phyloP scores from a whole-genome alignment of 352 stramenopile genomes.

The Pythium pyrilobum region DNA sequence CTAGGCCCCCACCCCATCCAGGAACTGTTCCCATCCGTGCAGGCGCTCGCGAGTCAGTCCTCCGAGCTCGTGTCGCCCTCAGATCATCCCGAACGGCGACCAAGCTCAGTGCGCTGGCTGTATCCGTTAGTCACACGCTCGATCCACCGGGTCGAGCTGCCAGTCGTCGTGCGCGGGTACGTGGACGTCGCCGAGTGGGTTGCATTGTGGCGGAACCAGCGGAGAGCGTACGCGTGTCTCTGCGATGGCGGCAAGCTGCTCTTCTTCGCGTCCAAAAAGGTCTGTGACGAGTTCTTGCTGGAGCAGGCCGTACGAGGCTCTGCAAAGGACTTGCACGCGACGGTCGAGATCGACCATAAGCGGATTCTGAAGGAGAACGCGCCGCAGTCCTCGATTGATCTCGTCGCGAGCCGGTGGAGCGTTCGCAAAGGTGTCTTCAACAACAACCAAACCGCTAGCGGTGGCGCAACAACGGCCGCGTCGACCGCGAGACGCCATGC shows the following conservation, averaged over 20 bases:
- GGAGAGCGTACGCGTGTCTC: conserved; percentile 51
- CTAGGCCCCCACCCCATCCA: conserved; percentile 1
- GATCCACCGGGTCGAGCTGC: conserved; percentile 9
- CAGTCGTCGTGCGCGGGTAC: conserved; percentile 37
- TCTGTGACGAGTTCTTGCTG: conserved; percentile 55
- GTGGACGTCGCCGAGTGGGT: conserved; percentile 58
- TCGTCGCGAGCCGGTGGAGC: conserved; percentile 37
- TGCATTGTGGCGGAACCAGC: conserved; percentile 58
- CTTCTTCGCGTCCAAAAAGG: conserved; percentile 44
- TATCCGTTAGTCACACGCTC: conserved; percentile 18
- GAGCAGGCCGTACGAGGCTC: conserved; percentile 18
- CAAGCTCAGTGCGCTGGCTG: conserved; percentile 2
- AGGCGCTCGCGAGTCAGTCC: conserved; percentile 3
- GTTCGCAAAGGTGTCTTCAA: conserved; percentile 47
- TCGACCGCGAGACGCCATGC: conserved; percentile 28
- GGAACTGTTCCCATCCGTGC: conserved; percentile 4
- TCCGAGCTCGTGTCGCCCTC: conserved; percentile 6
- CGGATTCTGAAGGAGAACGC: conserved; percentile 38
- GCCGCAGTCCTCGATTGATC: conserved; percentile 37
- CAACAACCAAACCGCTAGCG: not conserved
- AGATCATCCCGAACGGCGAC: not conserved
- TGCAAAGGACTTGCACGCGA: not conserved
- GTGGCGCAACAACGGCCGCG: not conserved
- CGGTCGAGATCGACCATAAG: conserved; percentile 26
- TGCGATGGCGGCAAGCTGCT: conserved; percentile 51